Percentiles rank a stretch among this genome's conserved stretches.
Evolutionary conservation across 345 rosid species (phyloP).

Genomic region (Hibiscus syriacus): DNA sequence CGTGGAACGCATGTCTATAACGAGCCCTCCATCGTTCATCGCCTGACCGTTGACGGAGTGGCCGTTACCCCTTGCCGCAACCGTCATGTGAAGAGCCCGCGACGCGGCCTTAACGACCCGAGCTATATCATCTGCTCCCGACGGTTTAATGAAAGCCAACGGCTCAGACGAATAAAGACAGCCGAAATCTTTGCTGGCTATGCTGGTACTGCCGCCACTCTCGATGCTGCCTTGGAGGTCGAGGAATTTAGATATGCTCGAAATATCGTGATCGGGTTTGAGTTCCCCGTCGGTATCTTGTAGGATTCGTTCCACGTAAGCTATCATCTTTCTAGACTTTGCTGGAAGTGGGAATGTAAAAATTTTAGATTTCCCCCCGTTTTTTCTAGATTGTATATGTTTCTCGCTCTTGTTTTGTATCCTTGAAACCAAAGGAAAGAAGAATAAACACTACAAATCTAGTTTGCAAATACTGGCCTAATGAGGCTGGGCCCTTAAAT

Average conservation of each 20-base stretch:
- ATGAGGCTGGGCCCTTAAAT: conserved; percentile 11
- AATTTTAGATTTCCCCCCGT: too few species aligned
- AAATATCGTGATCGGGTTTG: conserved; percentile 26
- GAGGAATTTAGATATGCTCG: conserved; percentile 34
- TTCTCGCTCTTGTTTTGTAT: too few species aligned
- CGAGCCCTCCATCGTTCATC: conserved; percentile 74
- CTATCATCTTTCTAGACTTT: conserved; percentile 48
- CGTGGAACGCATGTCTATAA: too few species aligned
- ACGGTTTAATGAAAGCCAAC: conserved; percentile 53
- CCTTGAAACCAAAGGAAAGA: too few species aligned
- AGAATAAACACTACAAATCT: background rate
- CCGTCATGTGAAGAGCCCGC: too few species aligned
- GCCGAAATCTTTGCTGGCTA: conserved; percentile 72
- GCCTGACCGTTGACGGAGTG: conserved; percentile 97
- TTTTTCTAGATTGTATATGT: too few species aligned
- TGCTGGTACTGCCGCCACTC: conserved; percentile 20
- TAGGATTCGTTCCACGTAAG: conserved; percentile 57
- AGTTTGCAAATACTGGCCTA: background rate
- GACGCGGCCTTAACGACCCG: too few species aligned
- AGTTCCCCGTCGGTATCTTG: conserved; percentile 64
- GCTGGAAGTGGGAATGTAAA: background rate
- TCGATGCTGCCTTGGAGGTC: too few species aligned
- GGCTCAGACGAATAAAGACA: conserved; percentile 59
- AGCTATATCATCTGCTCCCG: conserved; percentile 59
- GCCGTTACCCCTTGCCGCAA: too few species aligned